Conservation (phyloP, 306 rosid species). For the Trichosanthes cucumerina region DNA sequence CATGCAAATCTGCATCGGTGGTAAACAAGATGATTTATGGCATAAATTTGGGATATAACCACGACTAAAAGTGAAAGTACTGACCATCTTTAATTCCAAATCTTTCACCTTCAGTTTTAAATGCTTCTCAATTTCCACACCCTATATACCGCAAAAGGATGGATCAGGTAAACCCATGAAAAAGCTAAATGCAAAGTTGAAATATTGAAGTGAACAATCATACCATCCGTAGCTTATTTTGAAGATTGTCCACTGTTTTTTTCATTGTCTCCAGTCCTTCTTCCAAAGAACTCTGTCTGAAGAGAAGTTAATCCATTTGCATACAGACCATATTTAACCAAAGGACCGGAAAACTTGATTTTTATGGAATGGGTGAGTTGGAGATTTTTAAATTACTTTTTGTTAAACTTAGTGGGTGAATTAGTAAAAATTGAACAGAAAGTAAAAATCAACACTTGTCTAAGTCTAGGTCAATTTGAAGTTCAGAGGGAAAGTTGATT, state of each 20-base stretch:
- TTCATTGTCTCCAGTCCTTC: conserved; percentile 57
- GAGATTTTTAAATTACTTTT: too few species aligned
- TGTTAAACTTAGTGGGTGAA: background rate
- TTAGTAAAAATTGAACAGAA: background rate
- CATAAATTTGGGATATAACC: conserved; percentile 4
- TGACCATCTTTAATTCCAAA: conserved; percentile 68
- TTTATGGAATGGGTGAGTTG: too few species aligned
- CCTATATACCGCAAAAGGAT: conserved; percentile 44
- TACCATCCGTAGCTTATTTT: conserved; percentile 75
- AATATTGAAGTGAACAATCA: conserved; percentile 9
- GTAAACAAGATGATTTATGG: conserved; percentile 18
- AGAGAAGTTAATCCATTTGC: conserved; percentile 60
- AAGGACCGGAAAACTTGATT: background rate
- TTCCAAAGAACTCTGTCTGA: conserved; percentile 99
- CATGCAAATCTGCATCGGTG: conserved; percentile 43
- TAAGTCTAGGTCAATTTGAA: background rate
- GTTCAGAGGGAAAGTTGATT: background rate
- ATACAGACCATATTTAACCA: conserved; percentile 29
- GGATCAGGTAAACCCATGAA: conserved; percentile 9
- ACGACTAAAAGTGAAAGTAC: conserved; percentile 20
- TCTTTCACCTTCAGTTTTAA: conserved; percentile 57
- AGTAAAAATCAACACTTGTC: background rate
- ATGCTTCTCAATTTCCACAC: conserved; percentile 93
- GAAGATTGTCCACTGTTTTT: conserved; percentile 55
- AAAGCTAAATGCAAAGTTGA: background rate